These are phyloP conservation scores for Syzygium jambos DNA, from an alignment of 345 rosid species.

Conservation along the genomic window DNA sequence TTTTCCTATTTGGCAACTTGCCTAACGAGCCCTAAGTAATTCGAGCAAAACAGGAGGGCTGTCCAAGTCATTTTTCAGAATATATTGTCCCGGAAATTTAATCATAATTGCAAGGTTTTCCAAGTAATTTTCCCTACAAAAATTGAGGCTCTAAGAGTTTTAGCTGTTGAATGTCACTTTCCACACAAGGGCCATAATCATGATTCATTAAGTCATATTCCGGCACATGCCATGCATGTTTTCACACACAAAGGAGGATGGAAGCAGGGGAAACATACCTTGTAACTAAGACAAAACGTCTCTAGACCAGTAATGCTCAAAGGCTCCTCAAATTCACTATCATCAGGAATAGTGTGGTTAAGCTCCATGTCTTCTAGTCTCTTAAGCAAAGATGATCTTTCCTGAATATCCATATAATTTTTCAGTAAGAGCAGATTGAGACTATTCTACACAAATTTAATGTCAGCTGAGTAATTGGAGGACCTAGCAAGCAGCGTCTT, in stretches of 20 bases:
- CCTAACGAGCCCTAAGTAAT: neutral
- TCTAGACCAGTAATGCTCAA: slow-evolving; percentile 87
- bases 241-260: neutral
- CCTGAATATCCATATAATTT: slow-evolving; percentile 33
- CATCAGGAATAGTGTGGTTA: slow-evolving; percentile 29
- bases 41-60: neutral
- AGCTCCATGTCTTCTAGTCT: slow-evolving; percentile 50
- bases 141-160: neutral
- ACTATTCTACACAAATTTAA: neutral
- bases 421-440: neutral
- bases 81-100: neutral
- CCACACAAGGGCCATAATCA: neutral
- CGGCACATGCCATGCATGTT: neutral
- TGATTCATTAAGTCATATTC: neutral
- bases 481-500: slow-evolving; percentile 12
- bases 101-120: neutral
- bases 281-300: slow-evolving; percentile 93
- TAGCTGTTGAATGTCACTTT: neutral
- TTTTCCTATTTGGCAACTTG: no score
- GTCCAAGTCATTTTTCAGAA: neutral
- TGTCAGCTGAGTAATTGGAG: neutral
- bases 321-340: slow-evolving; percentile 52
- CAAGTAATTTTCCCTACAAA: neutral
- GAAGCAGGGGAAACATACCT: slow-evolving; percentile 28
- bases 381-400: slow-evolving; percentile 78